Evolutionary conservation across 139 green algal species (phyloP).

Genomic region (Mychonastes homosphaera): DNA sequence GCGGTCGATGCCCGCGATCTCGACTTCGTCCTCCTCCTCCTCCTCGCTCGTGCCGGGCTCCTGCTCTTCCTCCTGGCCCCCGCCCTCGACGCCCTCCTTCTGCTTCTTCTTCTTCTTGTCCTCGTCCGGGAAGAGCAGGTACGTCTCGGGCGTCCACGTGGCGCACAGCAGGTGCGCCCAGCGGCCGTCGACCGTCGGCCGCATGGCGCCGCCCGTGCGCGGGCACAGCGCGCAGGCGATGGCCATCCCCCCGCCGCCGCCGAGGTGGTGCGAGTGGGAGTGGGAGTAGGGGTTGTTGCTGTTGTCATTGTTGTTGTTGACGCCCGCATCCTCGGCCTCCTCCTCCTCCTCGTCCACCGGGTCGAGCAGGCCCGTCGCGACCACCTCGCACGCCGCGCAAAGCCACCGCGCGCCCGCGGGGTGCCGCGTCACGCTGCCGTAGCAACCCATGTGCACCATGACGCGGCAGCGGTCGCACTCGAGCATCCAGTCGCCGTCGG

Average conservation of each 20-base stretch:
- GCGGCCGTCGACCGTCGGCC: conserved; percentile 36
- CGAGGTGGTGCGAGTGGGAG: too few relatives aligned
- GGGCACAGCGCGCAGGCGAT: conserved; percentile 53
- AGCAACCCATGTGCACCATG: conserved; percentile 68
- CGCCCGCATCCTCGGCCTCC: background rate
- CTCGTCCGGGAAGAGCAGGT: conserved; percentile 18
- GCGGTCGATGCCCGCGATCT: conserved; percentile 11
- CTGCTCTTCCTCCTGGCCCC: too few relatives aligned
- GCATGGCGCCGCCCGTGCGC: conserved; percentile 43
- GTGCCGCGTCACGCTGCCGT: conserved; percentile 32
- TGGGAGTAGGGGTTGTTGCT: too few relatives aligned
- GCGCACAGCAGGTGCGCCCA: conserved; percentile 59
- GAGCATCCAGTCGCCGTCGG: conserved; percentile 37
- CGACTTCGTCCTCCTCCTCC: too few relatives aligned
- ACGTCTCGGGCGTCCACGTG: conserved; percentile 49
- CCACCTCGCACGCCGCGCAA: conserved; percentile 54
- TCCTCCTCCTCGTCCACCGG: background rate
- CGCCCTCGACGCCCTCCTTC: too few relatives aligned
- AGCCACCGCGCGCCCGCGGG: conserved; percentile 47
- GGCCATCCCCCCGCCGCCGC: background rate
- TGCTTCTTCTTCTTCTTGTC: too few relatives aligned
- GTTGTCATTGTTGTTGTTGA: too few relatives aligned
- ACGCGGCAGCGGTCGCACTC: conserved; percentile 67
- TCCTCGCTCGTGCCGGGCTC: too few relatives aligned
- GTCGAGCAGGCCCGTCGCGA: conserved; percentile 3